Evolutionary conservation across 768 basidiomycete species (phyloP).

Genomic region (Cyathus striatus): DNA sequence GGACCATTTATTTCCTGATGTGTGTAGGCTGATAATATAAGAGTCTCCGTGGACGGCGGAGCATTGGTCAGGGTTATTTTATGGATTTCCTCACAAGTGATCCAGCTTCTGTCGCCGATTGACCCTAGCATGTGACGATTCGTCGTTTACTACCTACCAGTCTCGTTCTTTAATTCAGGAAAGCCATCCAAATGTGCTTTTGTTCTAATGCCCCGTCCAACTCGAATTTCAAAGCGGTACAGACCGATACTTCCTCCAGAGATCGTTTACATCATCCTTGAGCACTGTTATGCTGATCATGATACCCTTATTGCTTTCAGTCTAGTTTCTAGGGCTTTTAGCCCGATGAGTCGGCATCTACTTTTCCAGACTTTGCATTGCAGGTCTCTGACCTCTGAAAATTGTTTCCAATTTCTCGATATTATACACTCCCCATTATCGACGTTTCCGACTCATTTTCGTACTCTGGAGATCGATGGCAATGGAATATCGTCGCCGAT

Average conservation of each 20-base stretch:
- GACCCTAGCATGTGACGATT: background rate
- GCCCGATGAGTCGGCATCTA: background rate
- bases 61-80: background rate
- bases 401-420: background rate
- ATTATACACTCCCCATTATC: background rate
- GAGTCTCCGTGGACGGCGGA: background rate
- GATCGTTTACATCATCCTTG: background rate
- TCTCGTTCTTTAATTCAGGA: too few species aligned
- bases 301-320: background rate
- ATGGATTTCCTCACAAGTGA: background rate
- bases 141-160: too few species aligned
- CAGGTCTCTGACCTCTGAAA: background rate
- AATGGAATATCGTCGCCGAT: background rate
- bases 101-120: background rate
- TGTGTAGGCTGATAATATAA: background rate
- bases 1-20: background rate
- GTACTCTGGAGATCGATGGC: background rate
- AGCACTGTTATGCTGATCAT: background rate
- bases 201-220: too few species aligned
- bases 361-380: background rate
- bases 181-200: too few species aligned
- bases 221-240: too few species aligned
- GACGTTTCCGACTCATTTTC: background rate
- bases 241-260: background rate
- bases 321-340: background rate